phyloP scores from a whole-genome alignment of 768 basidiomycete genomes.

The Hygrocybe coccinea region DNA sequence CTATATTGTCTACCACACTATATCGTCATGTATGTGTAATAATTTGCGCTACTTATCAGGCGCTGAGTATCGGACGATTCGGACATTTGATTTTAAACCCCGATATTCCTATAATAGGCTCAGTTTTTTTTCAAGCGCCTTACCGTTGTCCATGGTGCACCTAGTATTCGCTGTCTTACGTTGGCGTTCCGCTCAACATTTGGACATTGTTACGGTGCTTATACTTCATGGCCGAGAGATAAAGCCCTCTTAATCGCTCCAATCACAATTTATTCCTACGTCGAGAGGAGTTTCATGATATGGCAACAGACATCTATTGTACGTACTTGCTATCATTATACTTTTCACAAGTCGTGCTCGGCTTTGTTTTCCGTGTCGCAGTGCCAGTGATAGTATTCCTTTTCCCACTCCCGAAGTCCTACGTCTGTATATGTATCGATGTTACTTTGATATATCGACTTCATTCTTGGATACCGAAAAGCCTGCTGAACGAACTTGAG shows the following conservation, averaged over 20 bases:
- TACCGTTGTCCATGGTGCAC: constrained; percentile 35
- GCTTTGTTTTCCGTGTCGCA: no score
- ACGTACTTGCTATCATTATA: neutral
- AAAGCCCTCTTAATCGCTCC: constrained; percentile 82
- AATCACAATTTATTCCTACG: constrained; percentile 57
- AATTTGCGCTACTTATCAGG: no score
- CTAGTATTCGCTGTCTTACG: constrained; percentile 45
- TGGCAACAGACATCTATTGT: constrained; percentile 52
- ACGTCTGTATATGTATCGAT: no score
- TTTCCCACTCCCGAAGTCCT: no score
- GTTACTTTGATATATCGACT: no score
- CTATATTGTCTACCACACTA: no score
- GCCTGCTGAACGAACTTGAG: no score
- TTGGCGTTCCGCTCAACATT: constrained; percentile 59
- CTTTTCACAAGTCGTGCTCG: no score
- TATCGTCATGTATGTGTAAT: no score
- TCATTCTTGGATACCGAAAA: no score
- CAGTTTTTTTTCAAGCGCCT: neutral
- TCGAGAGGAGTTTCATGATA: constrained; percentile 83
- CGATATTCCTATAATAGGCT: neutral
- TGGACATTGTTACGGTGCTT: constrained; percentile 41
- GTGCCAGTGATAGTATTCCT: no score
- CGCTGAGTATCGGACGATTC: no score
- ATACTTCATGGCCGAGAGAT: constrained; percentile 45
- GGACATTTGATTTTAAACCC: neutral